Evolutionary conservation across 1,284 basidiomycete species (phyloP).

Genomic region (Heliocybe sulcata): DNA sequence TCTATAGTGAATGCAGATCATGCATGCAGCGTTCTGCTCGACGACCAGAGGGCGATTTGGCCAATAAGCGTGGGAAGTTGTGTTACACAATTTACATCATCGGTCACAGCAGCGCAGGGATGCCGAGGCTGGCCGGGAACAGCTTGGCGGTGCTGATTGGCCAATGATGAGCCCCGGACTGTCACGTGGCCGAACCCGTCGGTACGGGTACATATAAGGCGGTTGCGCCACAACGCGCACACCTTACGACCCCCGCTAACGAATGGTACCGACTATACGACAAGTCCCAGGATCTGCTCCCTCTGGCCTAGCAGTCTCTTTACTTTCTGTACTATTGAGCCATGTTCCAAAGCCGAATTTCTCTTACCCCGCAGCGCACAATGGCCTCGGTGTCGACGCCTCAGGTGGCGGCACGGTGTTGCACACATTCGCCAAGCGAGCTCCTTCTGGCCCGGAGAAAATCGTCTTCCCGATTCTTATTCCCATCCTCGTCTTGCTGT

Average conservation of each 20-base stretch:
- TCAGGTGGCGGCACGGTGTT: not conserved
- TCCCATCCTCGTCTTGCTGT: constrained; percentile 52
- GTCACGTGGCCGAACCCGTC: not conserved
- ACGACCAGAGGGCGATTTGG: not conserved
- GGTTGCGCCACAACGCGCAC: not conserved
- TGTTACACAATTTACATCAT: not conserved
- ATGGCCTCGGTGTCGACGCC: constrained; percentile 2
- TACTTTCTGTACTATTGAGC: constrained; percentile 34
- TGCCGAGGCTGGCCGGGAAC: not conserved
- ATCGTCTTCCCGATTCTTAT: constrained; percentile 48
- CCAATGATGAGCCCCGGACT: not conserved
- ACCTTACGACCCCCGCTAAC: constrained; percentile 10
- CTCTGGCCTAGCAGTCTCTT: constrained; percentile 36
- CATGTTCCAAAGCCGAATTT: constrained; percentile 33
- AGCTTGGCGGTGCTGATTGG: not conserved
- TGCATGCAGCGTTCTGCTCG: no score
- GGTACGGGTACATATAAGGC: not conserved
- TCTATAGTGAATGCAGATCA: no score
- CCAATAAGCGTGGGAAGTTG: not conserved
- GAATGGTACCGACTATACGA: constrained; percentile 22
- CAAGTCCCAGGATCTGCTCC: constrained; percentile 13
- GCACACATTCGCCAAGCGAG: constrained; percentile 22
- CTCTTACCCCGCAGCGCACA: constrained; percentile 14
- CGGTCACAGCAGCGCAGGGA: not conserved
- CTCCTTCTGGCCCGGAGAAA: constrained; percentile 25